Percentiles rank a stretch among this genome's conserved stretches.
These are phyloP conservation scores for Neopestalotiopsis rosae DNA, from an alignment of 2,329 filamentous ascomycete genomes.

Conservation along the genomic window DNA sequence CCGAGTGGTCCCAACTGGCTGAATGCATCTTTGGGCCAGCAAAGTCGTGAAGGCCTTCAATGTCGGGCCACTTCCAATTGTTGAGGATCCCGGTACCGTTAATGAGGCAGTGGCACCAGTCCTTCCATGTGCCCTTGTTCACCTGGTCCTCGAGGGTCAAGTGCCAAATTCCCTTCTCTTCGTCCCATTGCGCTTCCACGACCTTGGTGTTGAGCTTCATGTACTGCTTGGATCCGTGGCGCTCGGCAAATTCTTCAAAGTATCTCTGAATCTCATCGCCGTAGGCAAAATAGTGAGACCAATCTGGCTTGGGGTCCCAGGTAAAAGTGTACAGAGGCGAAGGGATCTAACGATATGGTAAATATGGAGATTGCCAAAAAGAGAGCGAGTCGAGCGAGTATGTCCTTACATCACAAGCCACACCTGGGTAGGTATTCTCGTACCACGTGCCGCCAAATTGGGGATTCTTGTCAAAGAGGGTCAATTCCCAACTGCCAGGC, in stretches of 20 bases:
- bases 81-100: slow-evolving; percentile 56
- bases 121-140: slow-evolving; percentile 29
- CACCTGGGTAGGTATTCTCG: slow-evolving; percentile 32
- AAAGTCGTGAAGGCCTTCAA: slow-evolving; percentile 56
- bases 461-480: slow-evolving; percentile 39
- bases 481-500: slow-evolving; percentile 35
- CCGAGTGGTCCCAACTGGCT: slow-evolving; percentile 53
- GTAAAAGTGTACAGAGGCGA: slow-evolving; percentile 27
- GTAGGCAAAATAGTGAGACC: slow-evolving; percentile 35
- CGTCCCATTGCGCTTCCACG: slow-evolving; percentile 48
- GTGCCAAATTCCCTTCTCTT: slow-evolving; percentile 43
- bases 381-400: background rate
- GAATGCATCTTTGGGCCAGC: slow-evolving; percentile 59
- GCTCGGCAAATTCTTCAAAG: slow-evolving; percentile 37
- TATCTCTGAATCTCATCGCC: slow-evolving; percentile 36
- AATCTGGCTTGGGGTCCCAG: slow-evolving; percentile 35
- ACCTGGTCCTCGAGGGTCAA: slow-evolving; percentile 32
- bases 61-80: slow-evolving; percentile 56
- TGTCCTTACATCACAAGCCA: slow-evolving; percentile 24
- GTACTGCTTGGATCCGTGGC: slow-evolving; percentile 43
- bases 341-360: slow-evolving; percentile 18
- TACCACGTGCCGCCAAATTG: slow-evolving; percentile 34
- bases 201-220: slow-evolving; percentile 50
- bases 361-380: background rate
- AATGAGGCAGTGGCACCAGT: slow-evolving; percentile 52